These are phyloP conservation scores for Didymella pinodella DNA, from an alignment of 2,329 filamentous ascomycete genomes.

Conservation along the genomic window DNA sequence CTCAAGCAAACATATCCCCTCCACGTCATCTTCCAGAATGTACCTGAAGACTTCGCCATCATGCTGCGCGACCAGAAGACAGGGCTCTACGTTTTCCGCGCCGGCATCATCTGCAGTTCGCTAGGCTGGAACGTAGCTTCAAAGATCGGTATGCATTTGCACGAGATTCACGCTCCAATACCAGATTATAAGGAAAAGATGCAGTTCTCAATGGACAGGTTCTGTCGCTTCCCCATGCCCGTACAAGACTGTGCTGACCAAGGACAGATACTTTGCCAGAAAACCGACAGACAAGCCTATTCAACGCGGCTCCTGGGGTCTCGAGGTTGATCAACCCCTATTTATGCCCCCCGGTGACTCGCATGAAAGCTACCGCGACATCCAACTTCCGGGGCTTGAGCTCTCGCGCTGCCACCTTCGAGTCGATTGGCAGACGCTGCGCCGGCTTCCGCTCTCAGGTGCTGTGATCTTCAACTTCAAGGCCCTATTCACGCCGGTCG, in stretches of 20 bases:
- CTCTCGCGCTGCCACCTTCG: constrained; percentile 71
- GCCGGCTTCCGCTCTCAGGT: constrained; percentile 77
- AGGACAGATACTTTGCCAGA: constrained; percentile 76
- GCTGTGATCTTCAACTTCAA: constrained; percentile 89
- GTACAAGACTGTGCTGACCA: background rate
- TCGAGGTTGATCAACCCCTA: constrained; percentile 77
- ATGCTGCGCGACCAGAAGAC: constrained; percentile 74
- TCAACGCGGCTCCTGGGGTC: constrained; percentile 83
- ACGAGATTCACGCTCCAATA: constrained; percentile 75
- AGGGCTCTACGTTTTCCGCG: constrained; percentile 77
- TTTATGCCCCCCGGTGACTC: constrained; percentile 76
- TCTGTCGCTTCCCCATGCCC: background rate
- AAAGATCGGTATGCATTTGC: constrained; percentile 75
- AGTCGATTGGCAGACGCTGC: constrained; percentile 88
- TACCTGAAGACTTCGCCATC: constrained; percentile 85
- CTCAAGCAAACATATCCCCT: constrained; percentile 71
- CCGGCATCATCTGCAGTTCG: constrained; percentile 78
- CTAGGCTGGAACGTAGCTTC: constrained; percentile 79
- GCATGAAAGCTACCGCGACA: constrained; percentile 66
- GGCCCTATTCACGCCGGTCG: constrained; percentile 78
- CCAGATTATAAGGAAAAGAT: constrained; percentile 90
- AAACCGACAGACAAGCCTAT: constrained; percentile 78
- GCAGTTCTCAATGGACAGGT: constrained; percentile 86
- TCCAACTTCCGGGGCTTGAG: constrained; percentile 65
- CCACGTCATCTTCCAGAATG: constrained; percentile 74